Conservation (phyloP, 1,284 basidiomycete species). For the Phellinidium pouzarii region DNA sequence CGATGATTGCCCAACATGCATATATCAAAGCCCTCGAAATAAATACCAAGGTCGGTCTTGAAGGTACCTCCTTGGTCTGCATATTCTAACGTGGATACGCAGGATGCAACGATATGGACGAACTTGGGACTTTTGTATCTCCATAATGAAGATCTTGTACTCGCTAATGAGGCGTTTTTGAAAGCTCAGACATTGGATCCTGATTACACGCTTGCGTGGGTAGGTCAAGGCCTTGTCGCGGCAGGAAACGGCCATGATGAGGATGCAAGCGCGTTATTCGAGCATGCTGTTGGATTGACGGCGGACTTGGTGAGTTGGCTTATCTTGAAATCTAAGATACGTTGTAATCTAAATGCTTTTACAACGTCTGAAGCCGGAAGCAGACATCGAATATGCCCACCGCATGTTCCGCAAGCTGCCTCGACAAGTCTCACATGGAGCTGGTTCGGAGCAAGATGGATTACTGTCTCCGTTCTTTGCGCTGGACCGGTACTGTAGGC, state of each 20-base stretch:
- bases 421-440: slow-evolving; percentile 21
- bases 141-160: slow-evolving; percentile 71
- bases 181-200: slow-evolving; percentile 90
- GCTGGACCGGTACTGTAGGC: slow-evolving; percentile 69
- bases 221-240: slow-evolving; percentile 87
- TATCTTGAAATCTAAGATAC: slow-evolving; percentile 3
- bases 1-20: slow-evolving; percentile 82
- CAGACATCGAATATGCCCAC: slow-evolving; percentile 76
- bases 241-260: slow-evolving; percentile 53
- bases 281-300: slow-evolving; percentile 75
- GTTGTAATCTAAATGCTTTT: slow-evolving; percentile 13
- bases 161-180: slow-evolving; percentile 84
- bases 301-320: slow-evolving; percentile 56
- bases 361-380: slow-evolving; percentile 57
- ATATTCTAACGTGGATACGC: slow-evolving; percentile 17
- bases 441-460: slow-evolving; percentile 32
- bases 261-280: slow-evolving; percentile 69
- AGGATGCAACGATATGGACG: slow-evolving; percentile 81
- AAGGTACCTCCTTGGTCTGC: background rate
- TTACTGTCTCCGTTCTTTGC: slow-evolving; percentile 77
- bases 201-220: slow-evolving; percentile 87
- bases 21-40: slow-evolving; percentile 88
- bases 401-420: slow-evolving; percentile 50
- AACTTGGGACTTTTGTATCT: slow-evolving; percentile 89
- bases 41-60: slow-evolving; percentile 58